Conservation (phyloP, 768 basidiomycete species). For the Floccularia luteovirens region DNA sequence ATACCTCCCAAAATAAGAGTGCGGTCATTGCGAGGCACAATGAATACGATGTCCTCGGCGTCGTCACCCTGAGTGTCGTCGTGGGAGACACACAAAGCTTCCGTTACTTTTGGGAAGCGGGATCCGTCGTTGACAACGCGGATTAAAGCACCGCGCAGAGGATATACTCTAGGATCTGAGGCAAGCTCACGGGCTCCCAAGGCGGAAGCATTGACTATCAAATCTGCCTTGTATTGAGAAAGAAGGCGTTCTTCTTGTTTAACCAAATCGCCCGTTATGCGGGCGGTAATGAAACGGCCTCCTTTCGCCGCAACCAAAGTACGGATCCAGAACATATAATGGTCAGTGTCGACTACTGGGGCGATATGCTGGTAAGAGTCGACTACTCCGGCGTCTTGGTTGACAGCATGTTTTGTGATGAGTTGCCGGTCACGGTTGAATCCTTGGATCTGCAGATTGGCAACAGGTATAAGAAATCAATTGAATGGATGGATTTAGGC, state of each 20-base stretch:
- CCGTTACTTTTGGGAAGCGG: conserved; percentile 23
- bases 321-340: conserved; percentile 23
- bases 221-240: conserved; percentile 15
- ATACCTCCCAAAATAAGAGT: conserved; percentile 23
- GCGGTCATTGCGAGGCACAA: conserved; percentile 26
- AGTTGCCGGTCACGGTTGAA: conserved; percentile 14
- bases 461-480: neutral
- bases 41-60: conserved; percentile 22
- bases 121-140: conserved; percentile 26
- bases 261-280: conserved; percentile 22
- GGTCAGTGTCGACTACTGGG: conserved; percentile 29
- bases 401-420: conserved; percentile 17
- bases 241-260: conserved; percentile 16
- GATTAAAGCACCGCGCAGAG: conserved; percentile 27
- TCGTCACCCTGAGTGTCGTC: conserved; percentile 20
- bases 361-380: conserved; percentile 25
- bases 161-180: conserved; percentile 22
- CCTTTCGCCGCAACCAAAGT: conserved; percentile 17
- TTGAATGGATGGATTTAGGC: neutral
- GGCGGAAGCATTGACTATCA: conserved; percentile 28
- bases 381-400: conserved; percentile 18
- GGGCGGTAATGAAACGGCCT: conserved; percentile 17
- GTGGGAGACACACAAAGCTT: conserved; percentile 22
- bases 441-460: conserved; percentile 13
- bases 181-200: conserved; percentile 22